These are phyloP conservation scores for Linnemannia elongata DNA, from an alignment of 192 early-diverging fungal genomes.

Conservation along the genomic window DNA sequence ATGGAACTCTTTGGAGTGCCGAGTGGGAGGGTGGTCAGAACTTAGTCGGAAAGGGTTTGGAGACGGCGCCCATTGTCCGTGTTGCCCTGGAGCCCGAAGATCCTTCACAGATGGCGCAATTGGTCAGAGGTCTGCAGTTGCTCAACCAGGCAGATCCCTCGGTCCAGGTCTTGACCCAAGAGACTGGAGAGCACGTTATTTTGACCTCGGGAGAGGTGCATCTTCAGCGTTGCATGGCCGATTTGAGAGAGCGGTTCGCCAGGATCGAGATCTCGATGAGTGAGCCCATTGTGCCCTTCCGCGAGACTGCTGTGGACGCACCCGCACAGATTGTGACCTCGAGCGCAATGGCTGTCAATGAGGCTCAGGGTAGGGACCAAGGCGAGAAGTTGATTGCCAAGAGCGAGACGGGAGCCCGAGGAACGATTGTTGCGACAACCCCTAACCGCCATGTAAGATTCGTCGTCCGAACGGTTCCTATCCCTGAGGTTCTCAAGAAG, in stretches of 20 bases:
- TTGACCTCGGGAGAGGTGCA: constrained; percentile 97
- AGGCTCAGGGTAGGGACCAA: constrained; percentile 42
- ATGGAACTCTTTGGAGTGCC: constrained; percentile 88
- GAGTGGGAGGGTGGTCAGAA: constrained; percentile 75
- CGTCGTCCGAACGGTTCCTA: constrained; percentile 75
- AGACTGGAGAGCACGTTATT: constrained; percentile 97
- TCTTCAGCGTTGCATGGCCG: constrained; percentile 88
- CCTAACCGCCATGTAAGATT: constrained; percentile 73
- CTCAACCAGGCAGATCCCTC: constrained; percentile 96
- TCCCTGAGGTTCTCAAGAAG: constrained; percentile 73
- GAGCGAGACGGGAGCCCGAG: constrained; percentile 64
- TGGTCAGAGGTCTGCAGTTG: constrained; percentile 88
- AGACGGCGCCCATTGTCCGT: constrained; percentile 92
- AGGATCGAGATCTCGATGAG: constrained; percentile 95
- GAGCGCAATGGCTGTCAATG: constrained; percentile 39
- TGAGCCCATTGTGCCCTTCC: constrained; percentile 96
- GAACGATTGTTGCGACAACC: constrained; percentile 71
- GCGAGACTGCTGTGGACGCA: constrained; percentile 86
- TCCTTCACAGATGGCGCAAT: constrained; percentile 88
- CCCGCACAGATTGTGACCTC: constrained; percentile 40
- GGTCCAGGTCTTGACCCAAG: constrained; percentile 91
- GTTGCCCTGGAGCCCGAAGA: constrained; percentile 96
- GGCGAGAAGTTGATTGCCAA: constrained; percentile 62
- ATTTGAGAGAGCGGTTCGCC: constrained; percentile 94
- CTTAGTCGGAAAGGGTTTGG: constrained; percentile 76